Evolutionary conservation across 768 basidiomycete species (phyloP).

Genomic region (Sutorius australiensis): DNA sequence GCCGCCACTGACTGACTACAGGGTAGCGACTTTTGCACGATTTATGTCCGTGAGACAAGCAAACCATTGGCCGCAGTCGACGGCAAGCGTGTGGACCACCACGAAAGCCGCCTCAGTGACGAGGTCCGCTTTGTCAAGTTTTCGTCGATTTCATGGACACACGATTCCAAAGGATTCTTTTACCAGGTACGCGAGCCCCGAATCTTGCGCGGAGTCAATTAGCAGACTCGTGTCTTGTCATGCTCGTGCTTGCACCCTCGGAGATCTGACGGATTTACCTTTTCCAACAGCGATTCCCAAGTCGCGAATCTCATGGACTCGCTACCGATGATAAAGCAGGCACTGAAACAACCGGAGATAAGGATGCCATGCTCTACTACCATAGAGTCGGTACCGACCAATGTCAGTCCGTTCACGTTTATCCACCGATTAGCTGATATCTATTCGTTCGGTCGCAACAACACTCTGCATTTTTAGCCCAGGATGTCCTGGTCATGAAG

Average conservation of each 20-base stretch:
- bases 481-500: conserved; percentile 64
- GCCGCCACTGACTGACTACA: conserved; percentile 22
- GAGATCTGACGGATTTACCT: conserved; percentile 1
- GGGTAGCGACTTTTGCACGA: conserved; percentile 72
- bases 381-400: conserved; percentile 71
- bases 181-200: conserved; percentile 51
- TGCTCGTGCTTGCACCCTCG: background rate
- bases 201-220: background rate
- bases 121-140: conserved; percentile 77
- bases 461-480: conserved; percentile 39
- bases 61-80: conserved; percentile 48
- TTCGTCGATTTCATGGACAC: conserved; percentile 67
- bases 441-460: background rate
- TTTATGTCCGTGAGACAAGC: conserved; percentile 63
- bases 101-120: conserved; percentile 55
- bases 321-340: conserved; percentile 49
- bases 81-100: conserved; percentile 38
- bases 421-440: conserved; percentile 6
- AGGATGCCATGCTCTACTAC: conserved; percentile 73
- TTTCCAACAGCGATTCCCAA: conserved; percentile 51
- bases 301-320: conserved; percentile 41
- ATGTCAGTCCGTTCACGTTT: conserved; percentile 37
- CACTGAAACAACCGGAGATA: conserved; percentile 58
- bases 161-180: conserved; percentile 80
- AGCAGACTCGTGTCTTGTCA: background rate